A percentile compares a stretch with the other conserved stretches of the same genome.
Conservation (phyloP, 352 stramenopile species). For the Pythium phragmitis region DNA sequence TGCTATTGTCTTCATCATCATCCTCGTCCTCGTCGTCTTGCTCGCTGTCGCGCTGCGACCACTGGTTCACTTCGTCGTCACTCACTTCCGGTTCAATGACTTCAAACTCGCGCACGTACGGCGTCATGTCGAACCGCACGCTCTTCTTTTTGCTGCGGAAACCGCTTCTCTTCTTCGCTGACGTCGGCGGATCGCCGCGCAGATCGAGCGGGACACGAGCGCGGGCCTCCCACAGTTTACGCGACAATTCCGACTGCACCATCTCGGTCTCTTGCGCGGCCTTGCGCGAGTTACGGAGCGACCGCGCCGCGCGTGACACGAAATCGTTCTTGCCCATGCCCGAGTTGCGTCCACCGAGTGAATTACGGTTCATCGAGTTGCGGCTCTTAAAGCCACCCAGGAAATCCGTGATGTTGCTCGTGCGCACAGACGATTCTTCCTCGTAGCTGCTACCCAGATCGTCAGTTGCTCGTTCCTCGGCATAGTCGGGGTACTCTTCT, state of each 20-base stretch:
- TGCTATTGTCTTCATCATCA: conserved; percentile 15
- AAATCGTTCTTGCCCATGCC: conserved; percentile 26
- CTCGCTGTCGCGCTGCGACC: conserved; percentile 29
- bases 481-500: conserved; percentile 26
- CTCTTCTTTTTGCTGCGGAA: conserved; percentile 26
- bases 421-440: conserved; percentile 22
- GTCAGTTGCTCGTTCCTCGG: conserved; percentile 17
- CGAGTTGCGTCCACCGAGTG: conserved; percentile 26
- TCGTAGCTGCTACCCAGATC: conserved; percentile 27
- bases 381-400: conserved; percentile 34
- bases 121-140: conserved; percentile 31
- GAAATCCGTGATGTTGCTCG: conserved; percentile 36
- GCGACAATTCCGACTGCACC: conserved; percentile 27
- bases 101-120: conserved; percentile 35
- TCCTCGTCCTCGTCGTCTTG: conserved; percentile 28
- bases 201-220: conserved; percentile 31
- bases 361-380: conserved; percentile 28
- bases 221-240: conserved; percentile 32
- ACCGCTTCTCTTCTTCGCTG: conserved; percentile 20
- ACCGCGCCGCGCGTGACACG: conserved; percentile 28
- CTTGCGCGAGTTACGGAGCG: conserved; percentile 32
- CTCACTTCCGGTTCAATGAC: conserved; percentile 26
- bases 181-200: conserved; percentile 18
- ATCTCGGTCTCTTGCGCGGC: conserved; percentile 21
- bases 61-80: conserved; percentile 29